Evolutionary conservation across 208 protist genomes (phyloP).

Genomic region (Endotrypanum monterogeii): DNA sequence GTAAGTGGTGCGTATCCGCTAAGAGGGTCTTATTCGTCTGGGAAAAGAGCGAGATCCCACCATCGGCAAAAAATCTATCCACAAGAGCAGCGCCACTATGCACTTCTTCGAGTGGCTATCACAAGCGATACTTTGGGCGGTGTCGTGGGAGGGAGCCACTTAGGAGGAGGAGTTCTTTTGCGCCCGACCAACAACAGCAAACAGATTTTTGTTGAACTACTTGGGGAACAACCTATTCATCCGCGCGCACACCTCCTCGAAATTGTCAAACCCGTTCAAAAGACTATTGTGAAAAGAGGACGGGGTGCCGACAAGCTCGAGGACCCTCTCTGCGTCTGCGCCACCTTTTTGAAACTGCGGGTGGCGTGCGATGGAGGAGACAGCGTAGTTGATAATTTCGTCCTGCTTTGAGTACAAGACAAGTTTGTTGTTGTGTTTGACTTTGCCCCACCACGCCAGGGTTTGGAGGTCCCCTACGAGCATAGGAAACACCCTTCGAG

Average conservation of each 20-base stretch:
- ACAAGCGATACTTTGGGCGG: no score
- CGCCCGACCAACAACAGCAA: no score
- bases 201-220: background rate
- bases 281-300: constrained; percentile 31
- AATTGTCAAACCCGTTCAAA: constrained; percentile 26
- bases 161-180: no score
- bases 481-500: constrained; percentile 35
- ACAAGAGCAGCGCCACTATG: no score
- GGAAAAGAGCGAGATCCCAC: no score
- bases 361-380: constrained; percentile 51
- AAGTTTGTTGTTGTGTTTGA: constrained; percentile 57
- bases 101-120: no score
- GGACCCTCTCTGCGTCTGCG: constrained; percentile 16
- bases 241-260: constrained; percentile 16
- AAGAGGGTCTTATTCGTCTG: no score
- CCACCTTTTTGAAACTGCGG: constrained; percentile 37
- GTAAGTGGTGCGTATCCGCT: no score
- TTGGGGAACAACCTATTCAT: constrained; percentile 19
- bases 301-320: constrained; percentile 45
- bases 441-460: constrained; percentile 31
- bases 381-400: constrained; percentile 64
- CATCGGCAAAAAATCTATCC: no score
- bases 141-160: no score
- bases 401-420: constrained; percentile 68
- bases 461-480: constrained; percentile 64